phyloP scores from a whole-genome alignment of 345 rosid species.

The Mallotus nudiflorus region DNA sequence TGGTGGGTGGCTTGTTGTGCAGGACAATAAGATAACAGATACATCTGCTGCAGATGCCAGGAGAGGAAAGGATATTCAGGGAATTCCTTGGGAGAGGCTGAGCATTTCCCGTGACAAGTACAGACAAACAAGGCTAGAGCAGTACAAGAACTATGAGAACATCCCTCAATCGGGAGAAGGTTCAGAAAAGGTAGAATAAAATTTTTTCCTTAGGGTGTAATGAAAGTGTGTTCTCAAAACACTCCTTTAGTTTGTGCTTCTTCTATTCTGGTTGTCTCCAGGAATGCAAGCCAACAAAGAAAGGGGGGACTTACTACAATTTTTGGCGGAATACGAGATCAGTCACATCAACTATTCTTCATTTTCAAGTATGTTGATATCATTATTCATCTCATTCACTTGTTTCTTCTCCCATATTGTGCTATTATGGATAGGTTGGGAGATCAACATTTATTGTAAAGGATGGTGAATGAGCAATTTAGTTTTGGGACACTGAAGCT shows the following conservation, averaged over 20 bases:
- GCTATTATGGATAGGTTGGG: background rate
- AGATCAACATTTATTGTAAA: background rate
- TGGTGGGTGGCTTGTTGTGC: conserved; percentile 12
- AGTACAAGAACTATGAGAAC: conserved; percentile 61
- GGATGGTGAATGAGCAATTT: background rate
- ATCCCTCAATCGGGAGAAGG: conserved; percentile 52
- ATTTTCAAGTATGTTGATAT: conserved; percentile 46
- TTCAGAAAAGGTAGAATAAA: conserved; percentile 42
- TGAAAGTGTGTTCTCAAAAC: background rate
- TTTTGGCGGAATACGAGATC: conserved; percentile 58
- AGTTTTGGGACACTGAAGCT: background rate
- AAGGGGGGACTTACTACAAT: conserved; percentile 46
- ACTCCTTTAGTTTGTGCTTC: background rate
- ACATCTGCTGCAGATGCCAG: conserved; percentile 57
- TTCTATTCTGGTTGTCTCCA: conserved; percentile 10
- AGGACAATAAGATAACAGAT: conserved; percentile 47
- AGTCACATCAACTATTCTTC: conserved; percentile 61
- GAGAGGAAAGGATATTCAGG: conserved; percentile 56
- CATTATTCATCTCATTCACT: conserved; percentile 2
- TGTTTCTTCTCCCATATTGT: background rate
- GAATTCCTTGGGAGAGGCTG: conserved; percentile 58
- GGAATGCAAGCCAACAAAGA: conserved; percentile 47
- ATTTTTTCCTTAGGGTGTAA: background rate
- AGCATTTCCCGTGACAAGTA: conserved; percentile 52
- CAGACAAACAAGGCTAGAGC: conserved; percentile 56